phyloP scores from a whole-genome alignment of 495 filamentous ascomycete species.

The Xylaria intraflava region DNA sequence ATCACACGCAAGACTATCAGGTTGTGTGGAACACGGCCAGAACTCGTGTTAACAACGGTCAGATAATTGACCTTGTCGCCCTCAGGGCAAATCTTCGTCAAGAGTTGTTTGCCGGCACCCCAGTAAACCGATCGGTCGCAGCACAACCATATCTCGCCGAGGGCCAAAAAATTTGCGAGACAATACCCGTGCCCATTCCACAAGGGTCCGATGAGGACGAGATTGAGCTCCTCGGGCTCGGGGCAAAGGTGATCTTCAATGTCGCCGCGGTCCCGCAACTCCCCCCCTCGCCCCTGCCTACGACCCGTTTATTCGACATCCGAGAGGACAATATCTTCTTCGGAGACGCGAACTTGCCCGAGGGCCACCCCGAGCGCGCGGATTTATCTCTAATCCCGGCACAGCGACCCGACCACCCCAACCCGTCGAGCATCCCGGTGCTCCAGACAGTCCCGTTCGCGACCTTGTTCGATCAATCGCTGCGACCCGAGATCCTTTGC shows the following conservation, averaged over 20 bases:
- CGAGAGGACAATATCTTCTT: not conserved
- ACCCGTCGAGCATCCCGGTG: not conserved
- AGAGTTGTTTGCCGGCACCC: not conserved
- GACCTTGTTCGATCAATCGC: not conserved
- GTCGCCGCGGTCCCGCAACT: not conserved
- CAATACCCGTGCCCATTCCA: not conserved
- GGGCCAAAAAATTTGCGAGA: not conserved
- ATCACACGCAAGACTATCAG: not conserved
- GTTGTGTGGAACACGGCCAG: not conserved
- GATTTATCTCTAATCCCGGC: not conserved
- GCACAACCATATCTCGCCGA: not conserved
- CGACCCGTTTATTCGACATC: not conserved
- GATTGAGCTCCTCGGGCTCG: not conserved
- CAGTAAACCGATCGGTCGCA: not conserved
- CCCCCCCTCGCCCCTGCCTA: not conserved
- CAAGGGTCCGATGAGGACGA: not conserved
- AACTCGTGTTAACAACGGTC: not conserved
- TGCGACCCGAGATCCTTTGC: not conserved
- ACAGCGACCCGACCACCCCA: not conserved
- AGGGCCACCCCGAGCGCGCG: not conserved
- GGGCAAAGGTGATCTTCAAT: not conserved
- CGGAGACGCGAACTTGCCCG: not conserved
- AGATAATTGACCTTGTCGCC: not conserved
- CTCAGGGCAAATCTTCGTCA: slow-evolving; percentile 3
- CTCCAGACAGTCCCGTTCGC: not conserved